Conservation (phyloP, 257 asterid genomes). For the Ilex aquifolium region DNA sequence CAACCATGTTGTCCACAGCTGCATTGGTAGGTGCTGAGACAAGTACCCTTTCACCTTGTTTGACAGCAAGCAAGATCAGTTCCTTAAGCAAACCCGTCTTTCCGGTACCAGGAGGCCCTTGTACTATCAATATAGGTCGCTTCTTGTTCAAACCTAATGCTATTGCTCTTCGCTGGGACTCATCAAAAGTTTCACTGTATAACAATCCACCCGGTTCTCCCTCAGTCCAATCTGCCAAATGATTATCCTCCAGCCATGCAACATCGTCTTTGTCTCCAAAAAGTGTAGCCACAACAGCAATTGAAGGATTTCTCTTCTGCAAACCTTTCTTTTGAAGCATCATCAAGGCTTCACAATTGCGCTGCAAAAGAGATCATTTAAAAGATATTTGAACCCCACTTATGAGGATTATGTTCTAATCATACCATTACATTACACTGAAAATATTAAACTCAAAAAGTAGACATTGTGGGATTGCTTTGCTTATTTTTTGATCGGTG, state of each 20-base stretch:
- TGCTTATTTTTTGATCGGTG: no score
- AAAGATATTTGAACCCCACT: constrained; percentile 7
- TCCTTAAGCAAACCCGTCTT: constrained; percentile 81
- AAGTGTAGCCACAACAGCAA: constrained; percentile 66
- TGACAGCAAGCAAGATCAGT: constrained; percentile 63
- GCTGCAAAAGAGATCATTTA: constrained; percentile 44
- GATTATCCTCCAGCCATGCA: constrained; percentile 48
- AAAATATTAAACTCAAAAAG: not conserved
- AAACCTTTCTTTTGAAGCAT: constrained; percentile 95
- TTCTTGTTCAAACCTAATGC: constrained; percentile 84
- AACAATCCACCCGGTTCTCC: constrained; percentile 42
- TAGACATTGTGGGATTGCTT: no score
- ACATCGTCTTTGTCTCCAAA: constrained; percentile 85
- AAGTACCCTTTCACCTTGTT: constrained; percentile 91
- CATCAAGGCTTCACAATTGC: constrained; percentile 98
- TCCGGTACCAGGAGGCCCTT: constrained; percentile 99
- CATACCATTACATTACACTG: not conserved
- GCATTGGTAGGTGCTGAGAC: constrained; percentile 98
- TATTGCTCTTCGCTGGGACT: constrained; percentile 76
- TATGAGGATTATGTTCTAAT: not conserved
- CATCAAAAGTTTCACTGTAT: constrained; percentile 40
- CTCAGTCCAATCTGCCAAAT: constrained; percentile 66
- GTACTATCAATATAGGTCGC: constrained; percentile 70
- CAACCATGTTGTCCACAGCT: constrained; percentile 97
- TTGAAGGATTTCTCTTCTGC: constrained; percentile 74